Evolutionary conservation across 805 yeast species (phyloP), one percentile per base, ranked within the genome.

Genomic region (Saturnispora mendoncae): DNA sequence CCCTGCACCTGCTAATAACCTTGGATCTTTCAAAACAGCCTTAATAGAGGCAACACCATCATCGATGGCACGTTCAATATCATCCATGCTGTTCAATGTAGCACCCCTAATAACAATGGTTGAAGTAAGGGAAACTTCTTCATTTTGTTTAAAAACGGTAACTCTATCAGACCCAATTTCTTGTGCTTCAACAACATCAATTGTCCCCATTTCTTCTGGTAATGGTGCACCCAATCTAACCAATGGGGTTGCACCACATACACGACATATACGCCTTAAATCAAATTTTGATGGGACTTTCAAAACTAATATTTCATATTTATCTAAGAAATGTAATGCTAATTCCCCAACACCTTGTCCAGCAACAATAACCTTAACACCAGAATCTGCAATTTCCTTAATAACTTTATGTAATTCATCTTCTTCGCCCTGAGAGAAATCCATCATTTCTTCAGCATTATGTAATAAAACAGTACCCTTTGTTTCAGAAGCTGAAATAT

Each of bases 81-180:
- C 97, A 57, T 92, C 98, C 58, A 92, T 68, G 59, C 74, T 77
- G 65, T 85, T 88, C 63, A 86, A 90, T 6, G 98, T 92, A 33
- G 98, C 98, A 42, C 98, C 98, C 63, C 98, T 77, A 41, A 92
- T 69, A 36, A 92, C 81, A 54, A 92, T 87, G 7, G 98, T 92
- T 13, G 97, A 79, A 4, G 98, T 92, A 53, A 84, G 73, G 21
- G 95, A 80, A 34, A 60, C 56, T 48, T 69, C 76, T 26, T 66
- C 62, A 48, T 72, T 76, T 65, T 92, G 98, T 59, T 85, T 75
- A 70, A 92, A 88, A 24, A 92, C 74, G 8, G 97, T 90, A 29
- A 92, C 97, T 61, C 96, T 77, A 65, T 92, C 97, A 41, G 97
- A 96, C 50, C 98, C 98, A 58, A 92, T 86, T 68, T 92, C 98